A percentile compares a stretch with the other conserved stretches of the same genome.
These are phyloP conservation scores for Kwoniella europaea DNA, from an alignment of 768 basidiomycete genomes.

Conservation along the genomic window DNA sequence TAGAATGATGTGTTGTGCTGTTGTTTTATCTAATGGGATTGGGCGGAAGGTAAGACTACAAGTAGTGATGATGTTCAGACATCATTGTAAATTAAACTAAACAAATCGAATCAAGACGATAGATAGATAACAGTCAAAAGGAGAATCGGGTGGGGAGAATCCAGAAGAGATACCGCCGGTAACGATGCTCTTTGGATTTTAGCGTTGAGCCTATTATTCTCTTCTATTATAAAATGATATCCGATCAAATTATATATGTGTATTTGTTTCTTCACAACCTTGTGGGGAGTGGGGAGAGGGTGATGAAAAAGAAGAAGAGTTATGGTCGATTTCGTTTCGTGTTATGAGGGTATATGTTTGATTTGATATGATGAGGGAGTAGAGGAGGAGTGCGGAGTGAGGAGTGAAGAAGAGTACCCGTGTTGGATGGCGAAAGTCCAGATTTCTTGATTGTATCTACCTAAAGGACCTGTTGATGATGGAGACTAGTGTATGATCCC, in stretches of 20 bases:
- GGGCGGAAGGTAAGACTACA: conserved; percentile 1
- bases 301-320: background rate
- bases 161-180: background rate
- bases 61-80: background rate
- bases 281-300: background rate
- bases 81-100: conserved; percentile 1
- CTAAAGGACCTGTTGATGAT: too few relatives aligned
- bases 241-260: conserved; percentile 2
- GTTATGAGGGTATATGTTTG: background rate
- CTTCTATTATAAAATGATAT: background rate
- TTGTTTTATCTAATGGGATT: too few relatives aligned
- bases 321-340: background rate
- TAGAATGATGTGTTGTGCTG: too few relatives aligned
- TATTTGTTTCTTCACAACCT: background rate
- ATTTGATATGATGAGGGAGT: too few relatives aligned
- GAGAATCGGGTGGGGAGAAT: background rate
- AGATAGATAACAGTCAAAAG: background rate
- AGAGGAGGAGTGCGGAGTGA: too few relatives aligned
- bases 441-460: too few relatives aligned
- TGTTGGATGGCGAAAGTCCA: too few relatives aligned
- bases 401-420: too few relatives aligned
- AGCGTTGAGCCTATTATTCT: too few relatives aligned
- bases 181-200: background rate
- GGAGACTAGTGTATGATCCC: background rate
- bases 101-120: too few relatives aligned